These are phyloP conservation scores for Ophiostoma angusticollis DNA, from an alignment of 2,329 filamentous ascomycete genomes.

Conservation along the genomic window DNA sequence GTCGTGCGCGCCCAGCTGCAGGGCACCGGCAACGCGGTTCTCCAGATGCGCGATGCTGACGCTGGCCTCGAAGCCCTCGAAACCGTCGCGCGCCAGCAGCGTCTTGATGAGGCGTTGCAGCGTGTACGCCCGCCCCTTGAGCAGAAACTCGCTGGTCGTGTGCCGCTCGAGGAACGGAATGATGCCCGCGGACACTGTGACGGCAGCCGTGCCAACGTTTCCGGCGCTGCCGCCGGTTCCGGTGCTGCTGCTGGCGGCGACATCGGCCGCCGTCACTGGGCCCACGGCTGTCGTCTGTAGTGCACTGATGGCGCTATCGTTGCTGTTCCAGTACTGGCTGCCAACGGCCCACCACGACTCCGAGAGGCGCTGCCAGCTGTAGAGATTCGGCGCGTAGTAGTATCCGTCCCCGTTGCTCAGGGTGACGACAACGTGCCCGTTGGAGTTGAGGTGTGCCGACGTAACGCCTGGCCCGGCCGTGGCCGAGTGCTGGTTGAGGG, in stretches of 20 bases:
- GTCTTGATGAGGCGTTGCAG: slow-evolving; percentile 85
- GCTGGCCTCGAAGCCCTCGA: slow-evolving; percentile 79
- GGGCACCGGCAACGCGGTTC: slow-evolving; percentile 80
- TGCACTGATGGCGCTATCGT: slow-evolving; percentile 76
- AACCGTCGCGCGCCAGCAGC: slow-evolving; percentile 76
- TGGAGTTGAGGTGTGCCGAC: slow-evolving; percentile 80
- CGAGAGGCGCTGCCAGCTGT: slow-evolving; percentile 86
- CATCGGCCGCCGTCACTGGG: slow-evolving; percentile 31
- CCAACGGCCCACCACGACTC: slow-evolving; percentile 98
- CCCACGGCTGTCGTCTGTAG: slow-evolving; percentile 60
- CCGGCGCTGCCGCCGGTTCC: not conserved
- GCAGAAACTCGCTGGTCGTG: slow-evolving; percentile 82
- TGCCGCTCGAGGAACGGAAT: slow-evolving; percentile 88
- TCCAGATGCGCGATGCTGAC: slow-evolving; percentile 92
- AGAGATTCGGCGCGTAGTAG: slow-evolving; percentile 75
- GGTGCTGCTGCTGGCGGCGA: slow-evolving; percentile 24
- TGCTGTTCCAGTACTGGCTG: slow-evolving; percentile 98
- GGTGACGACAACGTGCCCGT: slow-evolving; percentile 75
- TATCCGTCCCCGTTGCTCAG: slow-evolving; percentile 92
- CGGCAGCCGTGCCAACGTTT: slow-evolving; percentile 52
- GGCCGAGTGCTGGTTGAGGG: slow-evolving; percentile 60
- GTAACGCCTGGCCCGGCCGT: slow-evolving; percentile 75
- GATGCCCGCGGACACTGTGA: slow-evolving; percentile 75
- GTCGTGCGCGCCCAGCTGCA: slow-evolving; percentile 73
- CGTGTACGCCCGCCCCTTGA: slow-evolving; percentile 84